phyloP scores from a whole-genome alignment of 352 stramenopile genomes.

The Phytopythium boreale region DNA sequence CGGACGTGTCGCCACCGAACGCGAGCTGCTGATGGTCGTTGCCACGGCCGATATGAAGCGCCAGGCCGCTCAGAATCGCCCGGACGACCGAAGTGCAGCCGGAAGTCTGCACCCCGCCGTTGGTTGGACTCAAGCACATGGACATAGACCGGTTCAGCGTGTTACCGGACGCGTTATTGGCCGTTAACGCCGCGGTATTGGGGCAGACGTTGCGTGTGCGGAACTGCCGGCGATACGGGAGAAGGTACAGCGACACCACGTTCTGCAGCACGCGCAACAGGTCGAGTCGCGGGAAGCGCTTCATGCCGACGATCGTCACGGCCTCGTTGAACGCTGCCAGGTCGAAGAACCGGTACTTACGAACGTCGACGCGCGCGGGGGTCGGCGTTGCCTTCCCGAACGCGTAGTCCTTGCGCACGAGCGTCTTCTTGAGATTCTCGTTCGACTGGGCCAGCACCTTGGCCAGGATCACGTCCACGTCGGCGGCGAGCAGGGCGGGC shows the following conservation, averaged over 20 bases:
- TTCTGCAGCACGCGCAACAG: slow-evolving; percentile 49
- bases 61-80: slow-evolving; percentile 45
- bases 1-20: neutral
- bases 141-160: slow-evolving; percentile 4
- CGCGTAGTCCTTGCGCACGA: slow-evolving; percentile 55
- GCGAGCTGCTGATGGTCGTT: slow-evolving; percentile 15
- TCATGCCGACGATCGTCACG: slow-evolving; percentile 58
- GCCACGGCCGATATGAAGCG: slow-evolving; percentile 36
- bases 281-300: slow-evolving; percentile 55
- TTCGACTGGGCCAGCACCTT: slow-evolving; percentile 55
- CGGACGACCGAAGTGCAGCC: slow-evolving; percentile 26
- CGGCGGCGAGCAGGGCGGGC: slow-evolving; percentile 36
- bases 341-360: slow-evolving; percentile 57
- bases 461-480: slow-evolving; percentile 70
- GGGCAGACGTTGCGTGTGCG: neutral
- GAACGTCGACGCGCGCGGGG: neutral
- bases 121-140: slow-evolving; percentile 7
- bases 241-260: slow-evolving; percentile 47
- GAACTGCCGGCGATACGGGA: slow-evolving; percentile 29
- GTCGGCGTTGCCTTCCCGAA: slow-evolving; percentile 21
- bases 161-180: neutral
- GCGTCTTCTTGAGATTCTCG: slow-evolving; percentile 42
- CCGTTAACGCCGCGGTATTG: neutral
- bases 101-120: slow-evolving; percentile 13
- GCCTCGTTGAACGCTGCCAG: slow-evolving; percentile 70